A percentile compares a stretch with the other conserved stretches of the same genome.
These are phyloP conservation scores for Physaria fendleri DNA, from an alignment of 345 rosid species.

Conservation along the genomic window DNA sequence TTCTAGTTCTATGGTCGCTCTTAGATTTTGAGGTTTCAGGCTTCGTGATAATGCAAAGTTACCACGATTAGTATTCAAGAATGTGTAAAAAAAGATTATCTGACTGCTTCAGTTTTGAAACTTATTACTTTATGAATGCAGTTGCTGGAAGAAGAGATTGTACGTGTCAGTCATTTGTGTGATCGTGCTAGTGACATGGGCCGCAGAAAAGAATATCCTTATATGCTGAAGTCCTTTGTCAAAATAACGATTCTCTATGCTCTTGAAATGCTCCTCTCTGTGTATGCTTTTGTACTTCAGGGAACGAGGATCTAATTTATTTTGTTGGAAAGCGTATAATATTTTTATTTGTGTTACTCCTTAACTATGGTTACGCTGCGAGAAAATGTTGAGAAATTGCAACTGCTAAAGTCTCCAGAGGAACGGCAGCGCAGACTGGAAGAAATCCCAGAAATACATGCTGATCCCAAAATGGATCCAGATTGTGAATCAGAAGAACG, in stretches of 20 bases:
- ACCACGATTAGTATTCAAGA: not conserved
- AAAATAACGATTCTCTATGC: not conserved
- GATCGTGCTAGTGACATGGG: constrained; percentile 99
- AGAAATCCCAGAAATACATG: constrained; percentile 92
- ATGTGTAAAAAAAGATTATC: not conserved
- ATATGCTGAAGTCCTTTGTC: constrained; percentile 8
- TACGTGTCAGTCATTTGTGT: constrained; percentile 86
- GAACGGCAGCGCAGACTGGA: constrained; percentile 93
- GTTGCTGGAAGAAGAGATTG: constrained; percentile 82
- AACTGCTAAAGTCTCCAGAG: constrained; percentile 82
- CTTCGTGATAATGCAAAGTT: not conserved
- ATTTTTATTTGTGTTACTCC: constrained; percentile 29
- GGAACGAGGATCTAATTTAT: constrained; percentile 2
- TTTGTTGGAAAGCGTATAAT: not conserved
- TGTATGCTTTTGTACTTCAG: constrained; percentile 5
- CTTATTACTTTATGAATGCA: constrained; percentile 36
- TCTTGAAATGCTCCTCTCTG: not conserved
- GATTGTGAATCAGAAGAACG: constrained; percentile 88
- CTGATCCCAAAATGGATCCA: constrained; percentile 99
- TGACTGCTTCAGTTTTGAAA: not conserved
- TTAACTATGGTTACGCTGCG: constrained; percentile 82
- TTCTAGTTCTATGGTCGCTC: constrained; percentile 9
- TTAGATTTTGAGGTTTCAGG: not conserved
- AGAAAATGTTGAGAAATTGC: constrained; percentile 97
- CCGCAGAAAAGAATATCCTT: constrained; percentile 97